A percentile compares a stretch with the other conserved stretches of the same genome.
Conservation (phyloP, 2,329 filamentous ascomycete genomes). For the Exophiala mesophila region DNA sequence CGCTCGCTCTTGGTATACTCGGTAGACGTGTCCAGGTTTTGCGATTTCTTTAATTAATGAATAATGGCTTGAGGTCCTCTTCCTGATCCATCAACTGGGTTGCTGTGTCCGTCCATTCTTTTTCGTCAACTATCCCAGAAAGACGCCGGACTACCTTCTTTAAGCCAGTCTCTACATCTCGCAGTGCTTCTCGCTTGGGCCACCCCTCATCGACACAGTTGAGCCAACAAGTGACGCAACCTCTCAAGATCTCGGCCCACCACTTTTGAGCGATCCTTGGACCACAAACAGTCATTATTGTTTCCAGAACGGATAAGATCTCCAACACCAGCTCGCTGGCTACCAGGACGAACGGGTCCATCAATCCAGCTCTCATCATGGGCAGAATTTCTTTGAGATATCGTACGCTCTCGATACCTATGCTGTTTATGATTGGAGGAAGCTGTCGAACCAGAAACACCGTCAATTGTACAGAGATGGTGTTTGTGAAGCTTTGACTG, state of each 20-base stretch:
- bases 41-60: too few relatives aligned
- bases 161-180: conserved; percentile 29
- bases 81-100: conserved; percentile 31
- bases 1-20: conserved; percentile 20
- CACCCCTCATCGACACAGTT: conserved; percentile 43
- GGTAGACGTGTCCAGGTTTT: too few relatives aligned
- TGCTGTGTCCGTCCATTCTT: conserved; percentile 23
- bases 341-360: conserved; percentile 62
- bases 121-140: conserved; percentile 17
- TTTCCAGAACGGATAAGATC: conserved; percentile 51
- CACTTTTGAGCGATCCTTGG: conserved; percentile 58
- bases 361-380: conserved; percentile 59
- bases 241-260: conserved; percentile 59
- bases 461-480: conserved; percentile 45
- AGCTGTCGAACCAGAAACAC: conserved; percentile 39
- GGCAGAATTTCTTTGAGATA: conserved; percentile 60
- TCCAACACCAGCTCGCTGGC: conserved; percentile 51
- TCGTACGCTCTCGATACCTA: conserved; percentile 36
- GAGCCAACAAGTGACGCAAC: conserved; percentile 59
- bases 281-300: conserved; percentile 61
- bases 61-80: conserved; percentile 33
- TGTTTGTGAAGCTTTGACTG: conserved; percentile 38
- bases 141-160: conserved; percentile 30
- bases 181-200: conserved; percentile 7
- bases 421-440: conserved; percentile 27